Conservation (phyloP, 106 monocot genomes). For the Acanthochlamys bracteata region DNA sequence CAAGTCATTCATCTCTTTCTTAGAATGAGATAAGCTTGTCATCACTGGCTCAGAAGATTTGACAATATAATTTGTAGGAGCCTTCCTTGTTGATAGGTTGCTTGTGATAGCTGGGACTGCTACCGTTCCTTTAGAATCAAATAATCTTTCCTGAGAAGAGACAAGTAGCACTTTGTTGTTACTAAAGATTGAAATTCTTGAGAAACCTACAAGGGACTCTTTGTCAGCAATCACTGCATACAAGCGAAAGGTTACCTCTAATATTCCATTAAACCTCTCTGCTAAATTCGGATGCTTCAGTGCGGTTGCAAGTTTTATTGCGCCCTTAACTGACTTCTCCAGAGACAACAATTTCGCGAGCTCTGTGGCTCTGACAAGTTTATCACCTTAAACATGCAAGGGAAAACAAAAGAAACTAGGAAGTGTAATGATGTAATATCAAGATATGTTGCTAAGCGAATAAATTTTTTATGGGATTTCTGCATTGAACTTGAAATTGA, state of each 20-base stretch:
- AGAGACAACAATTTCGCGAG: constrained; percentile 64
- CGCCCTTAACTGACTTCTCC: constrained; percentile 82
- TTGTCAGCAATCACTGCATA: neutral
- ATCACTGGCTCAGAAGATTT: constrained; percentile 10
- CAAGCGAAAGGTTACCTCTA: constrained; percentile 44
- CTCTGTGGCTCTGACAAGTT: constrained; percentile 85
- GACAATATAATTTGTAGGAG: neutral
- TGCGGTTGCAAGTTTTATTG: constrained; percentile 75
- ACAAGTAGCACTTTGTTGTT: neutral
- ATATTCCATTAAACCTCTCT: constrained; percentile 62
- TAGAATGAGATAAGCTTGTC: constrained; percentile 3
- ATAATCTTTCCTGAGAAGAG: constrained; percentile 55
- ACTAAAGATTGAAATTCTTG: too few species aligned
- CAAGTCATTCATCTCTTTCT: constrained; percentile 10
- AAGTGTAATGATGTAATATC: too few species aligned
- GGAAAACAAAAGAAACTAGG: constrained; percentile 2
- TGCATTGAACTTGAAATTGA: neutral
- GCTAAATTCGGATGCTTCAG: constrained; percentile 80
- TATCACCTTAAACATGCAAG: constrained; percentile 57
- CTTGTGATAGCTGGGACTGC: neutral
- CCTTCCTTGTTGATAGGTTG: neutral
- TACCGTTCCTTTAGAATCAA: constrained; percentile 11
- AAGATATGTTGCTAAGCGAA: too few species aligned
- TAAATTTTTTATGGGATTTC: neutral
- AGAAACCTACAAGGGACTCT: too few species aligned